A percentile compares a stretch with the other conserved stretches of the same genome.
phyloP scores from a whole-genome alignment of 176 grass and related monocot genomes.

The Musa itinerans region DNA sequence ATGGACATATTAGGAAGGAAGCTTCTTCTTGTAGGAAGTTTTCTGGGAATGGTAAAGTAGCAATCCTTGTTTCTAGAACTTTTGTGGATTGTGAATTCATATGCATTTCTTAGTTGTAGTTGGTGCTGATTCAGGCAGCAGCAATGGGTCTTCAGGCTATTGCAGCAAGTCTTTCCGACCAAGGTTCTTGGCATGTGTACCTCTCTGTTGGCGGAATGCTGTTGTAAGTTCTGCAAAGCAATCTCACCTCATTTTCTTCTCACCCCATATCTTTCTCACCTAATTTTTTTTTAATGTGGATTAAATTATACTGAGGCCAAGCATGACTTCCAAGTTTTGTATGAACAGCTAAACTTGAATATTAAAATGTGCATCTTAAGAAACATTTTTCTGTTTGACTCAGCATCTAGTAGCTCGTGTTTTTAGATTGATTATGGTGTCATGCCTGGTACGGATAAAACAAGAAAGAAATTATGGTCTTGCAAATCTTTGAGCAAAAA shows the following conservation, averaged over 20 bases:
- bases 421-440: too few species aligned
- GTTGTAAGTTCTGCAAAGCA: slow-evolving; percentile 42
- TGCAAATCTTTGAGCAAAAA: too few species aligned
- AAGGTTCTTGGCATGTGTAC: slow-evolving; percentile 59
- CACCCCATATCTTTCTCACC: too few species aligned
- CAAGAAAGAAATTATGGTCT: too few species aligned
- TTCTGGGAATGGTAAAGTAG: slow-evolving; percentile 76
- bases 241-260: background rate
- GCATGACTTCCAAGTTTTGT: too few species aligned
- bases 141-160: slow-evolving; percentile 84
- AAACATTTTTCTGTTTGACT: too few species aligned
- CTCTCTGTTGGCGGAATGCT: slow-evolving; percentile 95
- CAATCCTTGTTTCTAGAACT: background rate
- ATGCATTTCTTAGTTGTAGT: background rate
- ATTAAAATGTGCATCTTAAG: background rate
- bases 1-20: slow-evolving; percentile 96
- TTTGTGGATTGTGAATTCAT: background rate
- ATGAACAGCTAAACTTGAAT: too few species aligned
- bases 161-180: slow-evolving; percentile 53
- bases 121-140: slow-evolving; percentile 57
- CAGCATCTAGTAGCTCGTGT: too few species aligned
- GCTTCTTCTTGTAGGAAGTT: slow-evolving; percentile 69
- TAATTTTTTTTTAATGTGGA: too few species aligned
- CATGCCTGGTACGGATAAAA: too few species aligned
- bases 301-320: too few species aligned